Conservation (phyloP, 2,329 filamentous ascomycete genomes). For the Colletotrichum liaoningense region DNA sequence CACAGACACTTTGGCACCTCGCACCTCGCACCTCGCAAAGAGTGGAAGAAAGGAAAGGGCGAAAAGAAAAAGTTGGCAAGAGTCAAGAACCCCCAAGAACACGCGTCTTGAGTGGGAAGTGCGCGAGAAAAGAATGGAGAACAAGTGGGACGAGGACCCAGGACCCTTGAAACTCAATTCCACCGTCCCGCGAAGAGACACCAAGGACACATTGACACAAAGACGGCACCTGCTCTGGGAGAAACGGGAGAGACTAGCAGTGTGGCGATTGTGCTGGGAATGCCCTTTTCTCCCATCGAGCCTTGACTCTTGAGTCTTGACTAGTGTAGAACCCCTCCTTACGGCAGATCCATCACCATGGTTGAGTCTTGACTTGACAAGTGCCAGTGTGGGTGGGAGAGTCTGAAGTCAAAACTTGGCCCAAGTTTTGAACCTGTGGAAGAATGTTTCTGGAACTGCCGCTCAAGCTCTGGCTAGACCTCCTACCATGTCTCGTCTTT, state of each 20-base stretch:
- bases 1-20: neutral
- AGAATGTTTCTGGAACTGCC: conserved; percentile 31
- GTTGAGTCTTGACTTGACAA: neutral
- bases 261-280: neutral
- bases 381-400: neutral
- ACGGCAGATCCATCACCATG: neutral
- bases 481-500: neutral
- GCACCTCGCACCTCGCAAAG: neutral
- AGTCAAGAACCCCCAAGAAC: conserved; percentile 32
- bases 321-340: neutral
- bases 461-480: neutral
- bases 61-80: conserved; percentile 21
- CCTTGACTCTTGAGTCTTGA: no score
- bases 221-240: neutral
- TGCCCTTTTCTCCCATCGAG: neutral
- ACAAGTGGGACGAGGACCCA: conserved; percentile 28
- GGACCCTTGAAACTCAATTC: conserved; percentile 36
- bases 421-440: neutral
- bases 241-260: neutral
- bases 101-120: conserved; percentile 22
- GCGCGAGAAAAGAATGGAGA: conserved; percentile 16
- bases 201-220: neutral
- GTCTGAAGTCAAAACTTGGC: neutral
- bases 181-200: neutral
- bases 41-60: neutral